Evolutionary conservation across 2,329 filamentous ascomycete species (phyloP), one percentile per base, ranked within the genome.

Genomic region (Claviceps humidiphila): DNA sequence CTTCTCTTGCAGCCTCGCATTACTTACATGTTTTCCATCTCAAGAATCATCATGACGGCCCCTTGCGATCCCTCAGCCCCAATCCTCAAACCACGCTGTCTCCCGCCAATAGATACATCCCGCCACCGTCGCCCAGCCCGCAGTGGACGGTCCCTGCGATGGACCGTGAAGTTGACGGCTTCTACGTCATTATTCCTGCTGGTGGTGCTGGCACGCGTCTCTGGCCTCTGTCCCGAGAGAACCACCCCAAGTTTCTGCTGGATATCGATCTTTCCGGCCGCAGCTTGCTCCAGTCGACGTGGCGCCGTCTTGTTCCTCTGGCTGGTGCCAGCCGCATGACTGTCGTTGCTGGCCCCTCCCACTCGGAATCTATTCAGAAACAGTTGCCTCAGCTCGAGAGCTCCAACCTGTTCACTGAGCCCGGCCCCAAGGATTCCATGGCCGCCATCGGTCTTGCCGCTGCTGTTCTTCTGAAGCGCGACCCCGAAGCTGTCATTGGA

Each of bases 341-440:
- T 17, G 59, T 61, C 20, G 59, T 61, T 24, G 59, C 59, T 17
- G 59, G 59, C 7, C 58, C 59, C 42, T 54, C 55, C 39, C 59
- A 61, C 51, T 57, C 59, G 8, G 58, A 60, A n/a, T 52, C 58
- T 30, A 61, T 61, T 20, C 51, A 58, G 47, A 56, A 44, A 34
- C 59, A 61, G 46, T 51, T 61, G 34, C 59, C 59, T 38, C 57
- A 61, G 47, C 53, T 61, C 20, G 54, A 57, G 45, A 44, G 24
- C 38, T 48, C 40, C 20, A 61, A 61, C 49, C 53, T 61, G 24
- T 61, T 61, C 53, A 61, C 58, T 24, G 59, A 61, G 53, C 59
- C 59, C 34, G 59, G 59, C 8, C 59, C 59, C 50, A 61, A 61
- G 47, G 59, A 61, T 51, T 61, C 59, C 44, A 59, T 61, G 59